Conservation (phyloP, 192 early-diverging fungal species). For the Backusella westeae region DNA sequence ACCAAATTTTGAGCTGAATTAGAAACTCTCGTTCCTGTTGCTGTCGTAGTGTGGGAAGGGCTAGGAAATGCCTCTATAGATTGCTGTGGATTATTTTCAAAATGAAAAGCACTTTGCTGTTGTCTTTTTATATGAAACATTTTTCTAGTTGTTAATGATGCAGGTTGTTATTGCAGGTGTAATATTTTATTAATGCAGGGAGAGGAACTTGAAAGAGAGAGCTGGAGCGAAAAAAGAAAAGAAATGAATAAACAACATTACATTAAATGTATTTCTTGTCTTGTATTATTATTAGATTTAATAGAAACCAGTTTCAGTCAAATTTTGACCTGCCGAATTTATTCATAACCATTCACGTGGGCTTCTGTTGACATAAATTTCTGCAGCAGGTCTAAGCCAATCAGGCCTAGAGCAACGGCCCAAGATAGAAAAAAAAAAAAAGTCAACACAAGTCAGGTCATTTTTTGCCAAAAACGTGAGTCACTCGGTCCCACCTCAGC, state of each 20-base stretch:
- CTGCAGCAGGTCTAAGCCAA: background rate
- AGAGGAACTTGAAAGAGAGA: background rate
- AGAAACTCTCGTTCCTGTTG: background rate
- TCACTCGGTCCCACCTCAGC: background rate
- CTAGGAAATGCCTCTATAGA: background rate
- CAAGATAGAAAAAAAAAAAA: background rate
- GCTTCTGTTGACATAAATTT: background rate
- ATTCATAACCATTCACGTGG: background rate
- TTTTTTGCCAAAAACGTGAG: background rate
- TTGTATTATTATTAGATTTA: background rate
- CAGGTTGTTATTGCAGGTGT: background rate
- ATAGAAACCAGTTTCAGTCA: constrained; percentile 1
- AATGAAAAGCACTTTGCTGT: background rate
- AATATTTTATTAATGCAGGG: too few relatives aligned
- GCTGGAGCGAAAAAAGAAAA: background rate
- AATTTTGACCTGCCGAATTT: background rate
- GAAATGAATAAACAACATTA: background rate
- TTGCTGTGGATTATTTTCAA: background rate
- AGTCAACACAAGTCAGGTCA: background rate
- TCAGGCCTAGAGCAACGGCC: background rate
- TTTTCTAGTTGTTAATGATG: too few relatives aligned
- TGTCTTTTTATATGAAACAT: background rate
- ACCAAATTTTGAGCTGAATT: background rate
- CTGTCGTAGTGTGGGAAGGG: background rate
- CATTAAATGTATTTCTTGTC: background rate